Conservation (phyloP, 164 flowering plant species). For the Annona cherimola region DNA sequence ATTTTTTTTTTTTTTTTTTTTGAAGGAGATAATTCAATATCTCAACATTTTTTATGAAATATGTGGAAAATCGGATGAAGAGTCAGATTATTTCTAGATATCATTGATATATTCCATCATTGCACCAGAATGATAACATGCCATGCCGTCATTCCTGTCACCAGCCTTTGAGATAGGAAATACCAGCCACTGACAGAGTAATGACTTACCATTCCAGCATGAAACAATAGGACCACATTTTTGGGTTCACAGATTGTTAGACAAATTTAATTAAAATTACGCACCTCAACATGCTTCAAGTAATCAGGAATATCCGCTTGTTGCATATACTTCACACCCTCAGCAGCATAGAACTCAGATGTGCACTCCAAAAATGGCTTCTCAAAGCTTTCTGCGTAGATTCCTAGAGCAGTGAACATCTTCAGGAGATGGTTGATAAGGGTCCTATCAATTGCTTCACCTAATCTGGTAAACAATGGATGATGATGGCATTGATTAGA, state of each 20-base stretch:
- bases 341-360: constrained; percentile 95
- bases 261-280: constrained; percentile 7
- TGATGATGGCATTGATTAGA: background rate
- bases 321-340: constrained; percentile 96
- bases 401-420: constrained; percentile 96
- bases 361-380: constrained; percentile 91
- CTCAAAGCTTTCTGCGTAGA: constrained; percentile 93
- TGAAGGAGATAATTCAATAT: too few relatives aligned
- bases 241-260: background rate
- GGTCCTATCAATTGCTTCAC: constrained; percentile 88
- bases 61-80: too few relatives aligned
- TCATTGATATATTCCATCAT: too few relatives aligned
- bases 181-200: background rate
- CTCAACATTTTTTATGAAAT: too few relatives aligned
- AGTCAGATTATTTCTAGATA: too few relatives aligned
- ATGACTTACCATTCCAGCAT: background rate
- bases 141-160: too few relatives aligned
- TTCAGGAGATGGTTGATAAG: constrained; percentile 91
- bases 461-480: constrained; percentile 50
- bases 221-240: background rate
- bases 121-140: too few relatives aligned
- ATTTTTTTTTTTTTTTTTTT: too few relatives aligned
- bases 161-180: too few relatives aligned
- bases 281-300: constrained; percentile 96
- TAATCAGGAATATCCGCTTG: constrained; percentile 95